Evolutionary conservation across 2,329 filamentous ascomycete genomes (phyloP).

Genomic region (Aspergillus sp.): DNA sequence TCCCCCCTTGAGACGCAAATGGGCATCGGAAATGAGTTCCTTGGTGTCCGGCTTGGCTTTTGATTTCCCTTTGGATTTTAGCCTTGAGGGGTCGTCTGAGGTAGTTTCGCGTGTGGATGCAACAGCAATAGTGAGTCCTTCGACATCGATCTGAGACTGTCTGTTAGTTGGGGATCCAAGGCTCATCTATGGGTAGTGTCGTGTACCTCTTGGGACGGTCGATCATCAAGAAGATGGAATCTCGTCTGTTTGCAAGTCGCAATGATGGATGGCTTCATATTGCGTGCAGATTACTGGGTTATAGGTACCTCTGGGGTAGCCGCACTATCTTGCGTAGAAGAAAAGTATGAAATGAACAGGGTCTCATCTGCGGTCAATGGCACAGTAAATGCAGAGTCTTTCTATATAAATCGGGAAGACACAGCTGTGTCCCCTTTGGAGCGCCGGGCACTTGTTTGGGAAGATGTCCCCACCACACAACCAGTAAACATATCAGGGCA

Average conservation of each 20-base stretch:
- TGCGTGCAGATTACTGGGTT: not conserved
- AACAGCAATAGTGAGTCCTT: constrained; percentile 69
- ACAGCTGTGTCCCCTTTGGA: too few species aligned
- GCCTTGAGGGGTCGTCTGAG: constrained; percentile 17
- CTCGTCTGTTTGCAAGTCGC: constrained; percentile 67
- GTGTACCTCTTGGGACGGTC: constrained; percentile 53
- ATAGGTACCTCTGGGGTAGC: too few species aligned
- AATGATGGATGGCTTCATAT: constrained; percentile 42
- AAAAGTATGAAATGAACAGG: too few species aligned
- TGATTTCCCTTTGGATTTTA: constrained; percentile 39
- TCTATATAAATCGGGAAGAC: too few species aligned
- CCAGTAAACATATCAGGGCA: too few species aligned
- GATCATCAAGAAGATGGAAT: constrained; percentile 58
- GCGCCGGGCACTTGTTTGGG: too few species aligned
- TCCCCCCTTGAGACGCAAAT: constrained; percentile 68
- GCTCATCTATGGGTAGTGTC: not conserved
- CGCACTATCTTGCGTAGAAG: too few species aligned
- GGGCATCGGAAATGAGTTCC: constrained; percentile 69
- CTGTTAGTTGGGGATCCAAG: not conserved
- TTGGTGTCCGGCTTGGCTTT: constrained; percentile 52
- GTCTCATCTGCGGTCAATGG: too few species aligned
- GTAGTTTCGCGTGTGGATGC: constrained; percentile 27
- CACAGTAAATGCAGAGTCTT: too few species aligned
- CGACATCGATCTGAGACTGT: constrained; percentile 59
- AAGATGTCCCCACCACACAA: too few species aligned